Percentiles rank a stretch among this genome's conserved stretches.
Evolutionary conservation across 352 stramenopile species (phyloP).

Genomic region (Globisporangium okanoganense): DNA sequence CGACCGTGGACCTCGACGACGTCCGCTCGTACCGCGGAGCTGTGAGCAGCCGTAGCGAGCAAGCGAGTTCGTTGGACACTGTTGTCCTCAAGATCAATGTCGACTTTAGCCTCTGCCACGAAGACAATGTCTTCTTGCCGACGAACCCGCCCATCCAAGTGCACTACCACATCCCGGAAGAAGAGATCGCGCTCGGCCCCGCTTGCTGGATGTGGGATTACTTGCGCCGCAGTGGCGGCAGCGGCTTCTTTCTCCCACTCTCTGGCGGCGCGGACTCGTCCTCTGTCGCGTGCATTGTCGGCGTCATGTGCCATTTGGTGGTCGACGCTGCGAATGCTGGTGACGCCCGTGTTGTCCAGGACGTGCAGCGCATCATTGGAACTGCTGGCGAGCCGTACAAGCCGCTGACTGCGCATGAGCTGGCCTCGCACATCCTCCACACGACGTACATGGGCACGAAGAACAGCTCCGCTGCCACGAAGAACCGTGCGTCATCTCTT

Average conservation of each 20-base stretch:
- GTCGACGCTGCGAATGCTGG: conserved; percentile 74
- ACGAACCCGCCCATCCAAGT: conserved; percentile 55
- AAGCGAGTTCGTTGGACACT: conserved; percentile 79
- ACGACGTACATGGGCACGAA: conserved; percentile 98
- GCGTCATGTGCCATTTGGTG: conserved; percentile 96
- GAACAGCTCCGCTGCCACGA: conserved; percentile 92
- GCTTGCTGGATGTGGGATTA: conserved; percentile 99
- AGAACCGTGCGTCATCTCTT: conserved; percentile 85
- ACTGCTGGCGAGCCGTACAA: conserved; percentile 51
- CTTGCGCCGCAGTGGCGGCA: conserved; percentile 82
- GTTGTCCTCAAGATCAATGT: conserved; percentile 65
- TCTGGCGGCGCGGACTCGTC: conserved; percentile 95
- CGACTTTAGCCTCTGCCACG: conserved; percentile 67
- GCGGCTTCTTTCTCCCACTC: conserved; percentile 95
- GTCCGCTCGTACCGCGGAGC: conserved; percentile 94
- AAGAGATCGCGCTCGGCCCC: conserved; percentile 96
- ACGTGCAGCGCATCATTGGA: conserved; percentile 84
- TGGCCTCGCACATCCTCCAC: conserved; percentile 93
- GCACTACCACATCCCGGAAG: conserved; percentile 87
- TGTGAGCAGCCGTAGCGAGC: conserved; percentile 91
- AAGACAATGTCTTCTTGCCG: conserved; percentile 33
- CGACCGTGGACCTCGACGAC: conserved; percentile 96
- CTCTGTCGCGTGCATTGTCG: conserved; percentile 95
- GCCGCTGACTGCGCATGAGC: conserved; percentile 75
- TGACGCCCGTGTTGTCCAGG: conserved; percentile 69